These are phyloP conservation scores for Ophiostoma tasmaniense DNA, from an alignment of 2,329 filamentous ascomycete species.

Conservation along the genomic window DNA sequence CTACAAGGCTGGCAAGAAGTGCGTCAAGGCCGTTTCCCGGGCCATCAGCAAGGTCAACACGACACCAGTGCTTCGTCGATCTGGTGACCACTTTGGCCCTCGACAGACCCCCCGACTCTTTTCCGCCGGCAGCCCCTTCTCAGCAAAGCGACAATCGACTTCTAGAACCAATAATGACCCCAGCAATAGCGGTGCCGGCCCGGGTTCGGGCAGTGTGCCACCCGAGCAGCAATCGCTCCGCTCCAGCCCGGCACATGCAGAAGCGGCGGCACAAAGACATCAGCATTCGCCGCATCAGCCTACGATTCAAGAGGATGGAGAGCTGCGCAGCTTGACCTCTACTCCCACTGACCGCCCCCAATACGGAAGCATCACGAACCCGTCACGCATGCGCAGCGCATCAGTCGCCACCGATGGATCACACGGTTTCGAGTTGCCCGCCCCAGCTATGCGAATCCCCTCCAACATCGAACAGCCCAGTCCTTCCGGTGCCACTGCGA, in stretches of 20 bases:
- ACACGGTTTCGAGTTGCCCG: slow-evolving; percentile 44
- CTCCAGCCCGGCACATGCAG: slow-evolving; percentile 22
- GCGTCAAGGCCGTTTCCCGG: slow-evolving; percentile 71
- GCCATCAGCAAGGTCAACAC: slow-evolving; percentile 57
- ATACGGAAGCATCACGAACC: slow-evolving; percentile 46
- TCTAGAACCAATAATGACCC: neutral
- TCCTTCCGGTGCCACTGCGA: neutral
- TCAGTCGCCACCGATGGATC: slow-evolving; percentile 17
- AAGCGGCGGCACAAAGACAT: neutral
- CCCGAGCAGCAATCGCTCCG: slow-evolving; percentile 21
- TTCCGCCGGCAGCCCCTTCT: slow-evolving; percentile 21
- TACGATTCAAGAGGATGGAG: slow-evolving; percentile 21
- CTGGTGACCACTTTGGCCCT: slow-evolving; percentile 27
- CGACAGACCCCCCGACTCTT: slow-evolving; percentile 26
- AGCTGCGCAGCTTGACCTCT: slow-evolving; percentile 35
- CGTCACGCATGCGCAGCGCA: slow-evolving; percentile 29
- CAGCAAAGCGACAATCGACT: slow-evolving; percentile 17
- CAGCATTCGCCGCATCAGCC: neutral
- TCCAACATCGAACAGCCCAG: slow-evolving; percentile 25
- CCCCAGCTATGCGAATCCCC: slow-evolving; percentile 41
- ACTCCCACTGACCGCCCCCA: slow-evolving; percentile 33
- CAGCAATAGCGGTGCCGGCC: neutral
- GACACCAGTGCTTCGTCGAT: slow-evolving; percentile 36
- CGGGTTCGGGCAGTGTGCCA: slow-evolving; percentile 1
- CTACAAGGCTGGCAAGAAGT: slow-evolving; percentile 94